Evolutionary conservation across 768 basidiomycete species (phyloP).

Genomic region (Lentinula edodes): DNA sequence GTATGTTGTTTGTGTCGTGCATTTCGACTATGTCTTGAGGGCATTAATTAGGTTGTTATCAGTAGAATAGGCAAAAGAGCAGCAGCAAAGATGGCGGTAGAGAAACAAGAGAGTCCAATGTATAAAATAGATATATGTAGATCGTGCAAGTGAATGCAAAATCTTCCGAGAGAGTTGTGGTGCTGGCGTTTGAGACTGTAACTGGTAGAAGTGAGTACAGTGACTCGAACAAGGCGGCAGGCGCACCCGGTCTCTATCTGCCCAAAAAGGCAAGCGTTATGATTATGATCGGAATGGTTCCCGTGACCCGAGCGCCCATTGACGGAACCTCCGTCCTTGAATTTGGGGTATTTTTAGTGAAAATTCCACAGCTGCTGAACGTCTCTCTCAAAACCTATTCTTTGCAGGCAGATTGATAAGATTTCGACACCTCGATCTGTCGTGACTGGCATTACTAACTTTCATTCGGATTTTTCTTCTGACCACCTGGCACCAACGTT

Average conservation of each 20-base stretch:
- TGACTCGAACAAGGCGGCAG: constrained; percentile 1
- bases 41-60: constrained; percentile 9
- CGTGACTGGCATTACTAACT: too few species aligned
- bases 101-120: constrained; percentile 1
- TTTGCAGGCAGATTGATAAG: too few species aligned
- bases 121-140: neutral
- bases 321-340: neutral
- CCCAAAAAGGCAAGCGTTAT: neutral
- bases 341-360: constrained; percentile 26
- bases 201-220: neutral
- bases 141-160: constrained; percentile 6
- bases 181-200: neutral
- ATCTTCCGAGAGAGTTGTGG: neutral
- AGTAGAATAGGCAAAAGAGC: constrained; percentile 1
- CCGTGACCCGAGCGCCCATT: neutral
- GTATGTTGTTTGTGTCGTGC: constrained; percentile 9
- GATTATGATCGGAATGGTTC: neutral
- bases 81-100: neutral
- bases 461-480: too few species aligned
- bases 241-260: neutral
- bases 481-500: too few species aligned
- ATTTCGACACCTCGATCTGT: too few species aligned
- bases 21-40: constrained; percentile 10
- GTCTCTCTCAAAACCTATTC: too few species aligned
- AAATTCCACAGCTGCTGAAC: too few species aligned